Conservation (phyloP, 768 basidiomycete genomes). For the Piloderma croceum region DNA sequence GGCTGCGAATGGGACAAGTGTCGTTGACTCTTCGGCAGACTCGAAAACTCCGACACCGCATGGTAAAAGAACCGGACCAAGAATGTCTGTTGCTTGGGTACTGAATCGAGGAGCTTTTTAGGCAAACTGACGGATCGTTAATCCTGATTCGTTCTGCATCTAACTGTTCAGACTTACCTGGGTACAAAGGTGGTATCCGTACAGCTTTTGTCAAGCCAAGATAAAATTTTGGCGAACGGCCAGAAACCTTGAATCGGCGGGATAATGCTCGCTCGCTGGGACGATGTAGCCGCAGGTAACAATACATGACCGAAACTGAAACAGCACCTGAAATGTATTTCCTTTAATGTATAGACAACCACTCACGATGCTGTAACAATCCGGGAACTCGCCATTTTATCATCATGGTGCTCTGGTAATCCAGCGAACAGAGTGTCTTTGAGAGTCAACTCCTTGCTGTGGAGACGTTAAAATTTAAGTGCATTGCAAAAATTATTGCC, state of each 20-base stretch:
- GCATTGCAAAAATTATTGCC: no score
- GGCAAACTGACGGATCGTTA: conserved; percentile 31
- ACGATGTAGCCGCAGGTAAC: conserved; percentile 32
- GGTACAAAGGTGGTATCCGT: conserved; percentile 9
- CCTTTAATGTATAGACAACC: neutral
- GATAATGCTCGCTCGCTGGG: conserved; percentile 32
- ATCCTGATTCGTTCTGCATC: no score
- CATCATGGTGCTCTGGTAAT: no score
- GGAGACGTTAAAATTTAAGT: no score
- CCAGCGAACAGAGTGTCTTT: no score
- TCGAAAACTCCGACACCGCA: no score
- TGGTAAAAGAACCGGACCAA: conserved; percentile 48
- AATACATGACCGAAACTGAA: conserved; percentile 58
- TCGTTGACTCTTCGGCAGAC: no score
- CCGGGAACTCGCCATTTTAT: no score
- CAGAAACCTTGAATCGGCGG: conserved; percentile 44
- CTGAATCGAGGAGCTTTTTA: conserved; percentile 24
- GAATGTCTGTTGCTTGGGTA: conserved; percentile 26
- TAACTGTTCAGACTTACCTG: no score
- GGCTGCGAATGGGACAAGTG: conserved; percentile 3
- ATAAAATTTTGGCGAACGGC: conserved; percentile 36
- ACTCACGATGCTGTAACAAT: conserved; percentile 39
- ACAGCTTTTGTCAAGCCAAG: conserved; percentile 36
- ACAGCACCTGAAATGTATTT: conserved; percentile 7
- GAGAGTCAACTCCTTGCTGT: no score